Base-by-base conservation (phyloP, 345 rosid species). In the Alliaria petiolata region DNA sequence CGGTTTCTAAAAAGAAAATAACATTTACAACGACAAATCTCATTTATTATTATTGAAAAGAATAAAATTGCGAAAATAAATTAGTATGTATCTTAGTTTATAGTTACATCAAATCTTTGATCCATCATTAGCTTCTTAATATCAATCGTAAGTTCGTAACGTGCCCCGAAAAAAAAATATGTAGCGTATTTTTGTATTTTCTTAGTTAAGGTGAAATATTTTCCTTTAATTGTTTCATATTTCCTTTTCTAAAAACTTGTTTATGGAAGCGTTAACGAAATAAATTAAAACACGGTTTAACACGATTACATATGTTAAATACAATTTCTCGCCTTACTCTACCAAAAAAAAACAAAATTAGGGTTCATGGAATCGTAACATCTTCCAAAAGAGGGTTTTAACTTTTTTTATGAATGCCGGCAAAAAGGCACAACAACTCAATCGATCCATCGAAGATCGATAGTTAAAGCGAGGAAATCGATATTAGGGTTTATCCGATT, bases 321-420 rank as follows among this genome's bases (percentile, higher is more conserved):
- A 11, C 0, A 26, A 28, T 10, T 10, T 15, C 16, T 54, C 4
- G 4, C 52, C 30, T 39, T 49, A 5, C 3, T 42, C 26, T 20
- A 67, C 30, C 12, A 52, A 35, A 52, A 39, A 66, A 31, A 66
- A 31, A 45, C 20, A 3, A 17, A 40, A 67, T 31, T 68, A 68
- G 64, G 72, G 64, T 33, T 68, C 44, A 31, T 68, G 16, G 33
- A 55, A 26, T 40, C 71, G 42, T 67, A 53, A n/a, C 65, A 60
- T 60, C 65, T 40, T 14, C 65, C 34, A 60, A 22, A 54, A 30
- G 59, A 53, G 35, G 49, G 20, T 15, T 51, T 51, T 6, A 2
- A 26, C 0, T 19, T 14, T 16, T 28, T n/a, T 31, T 8, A 62
- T n/a, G 30, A 22, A 43, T 43, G n/a, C 8, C 63, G 30, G 49